A percentile compares a stretch with the other conserved stretches of the same genome.
Conservation (phyloP, 352 stramenopile species). For the Phytopythium mirpurense region DNA sequence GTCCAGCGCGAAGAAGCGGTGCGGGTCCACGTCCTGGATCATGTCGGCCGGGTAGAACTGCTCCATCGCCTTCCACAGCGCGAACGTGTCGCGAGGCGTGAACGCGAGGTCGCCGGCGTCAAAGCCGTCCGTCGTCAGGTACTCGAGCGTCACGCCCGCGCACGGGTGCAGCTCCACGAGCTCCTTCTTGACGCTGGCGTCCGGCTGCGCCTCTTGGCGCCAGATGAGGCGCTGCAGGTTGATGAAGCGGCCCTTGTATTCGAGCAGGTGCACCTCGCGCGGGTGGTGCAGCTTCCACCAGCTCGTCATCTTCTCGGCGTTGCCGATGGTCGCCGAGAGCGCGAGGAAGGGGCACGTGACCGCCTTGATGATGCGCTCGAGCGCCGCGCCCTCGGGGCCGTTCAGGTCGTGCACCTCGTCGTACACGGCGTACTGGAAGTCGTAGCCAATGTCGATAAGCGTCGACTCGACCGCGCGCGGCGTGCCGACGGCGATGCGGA, state of each 20-base stretch:
- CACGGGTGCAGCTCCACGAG: constrained; percentile 79
- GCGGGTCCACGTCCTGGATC: constrained; percentile 91
- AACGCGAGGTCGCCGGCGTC: constrained; percentile 87
- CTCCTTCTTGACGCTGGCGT: constrained; percentile 44
- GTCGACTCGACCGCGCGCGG: constrained; percentile 93
- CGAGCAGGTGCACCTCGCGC: constrained; percentile 87
- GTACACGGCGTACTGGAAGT: constrained; percentile 98
- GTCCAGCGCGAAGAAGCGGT: constrained; percentile 91
- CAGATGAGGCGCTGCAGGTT: constrained; percentile 97
- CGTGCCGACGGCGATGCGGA: constrained; percentile 95
- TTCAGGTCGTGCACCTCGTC: constrained; percentile 99
- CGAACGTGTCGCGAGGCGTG: constrained; percentile 96
- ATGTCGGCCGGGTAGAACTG: constrained; percentile 65
- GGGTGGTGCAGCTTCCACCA: constrained; percentile 93
- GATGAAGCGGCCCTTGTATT: constrained; percentile 97
- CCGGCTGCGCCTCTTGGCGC: constrained; percentile 48
- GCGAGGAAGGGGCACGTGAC: constrained; percentile 96
- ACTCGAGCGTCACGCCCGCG: constrained; percentile 78
- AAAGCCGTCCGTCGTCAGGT: constrained; percentile 80
- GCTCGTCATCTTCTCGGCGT: constrained; percentile 89
- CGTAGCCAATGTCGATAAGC: constrained; percentile 85
- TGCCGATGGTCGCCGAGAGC: constrained; percentile 98
- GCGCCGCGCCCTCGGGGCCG: constrained; percentile 93
- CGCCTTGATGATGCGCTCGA: constrained; percentile 95
- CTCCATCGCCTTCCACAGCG: constrained; percentile 91